Evolutionary conservation across 306 rosid species (phyloP), one percentile per base, ranked within the genome.

Genomic region (Abrus precatorius): DNA sequence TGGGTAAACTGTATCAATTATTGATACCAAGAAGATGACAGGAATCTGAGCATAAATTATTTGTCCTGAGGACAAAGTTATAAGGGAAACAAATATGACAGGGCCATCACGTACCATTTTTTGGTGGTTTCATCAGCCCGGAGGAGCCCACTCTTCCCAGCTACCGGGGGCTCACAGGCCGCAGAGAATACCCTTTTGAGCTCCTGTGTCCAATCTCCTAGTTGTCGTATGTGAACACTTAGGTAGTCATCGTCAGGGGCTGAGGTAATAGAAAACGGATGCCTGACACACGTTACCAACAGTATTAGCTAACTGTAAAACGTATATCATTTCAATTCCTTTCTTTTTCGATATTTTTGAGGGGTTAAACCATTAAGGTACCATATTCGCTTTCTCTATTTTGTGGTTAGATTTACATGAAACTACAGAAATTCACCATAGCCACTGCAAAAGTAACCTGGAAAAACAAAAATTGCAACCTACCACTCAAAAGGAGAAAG

Each of bases 401-500:
- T 41, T 30, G 41, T 3, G 64, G 28, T 14, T 33, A 33, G 32
- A 77, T 28, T 49, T 50, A 5, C 74, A 34, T 50, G 14, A 77
- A 66, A 57, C 47, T 8, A 20, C 1, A 52, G 40, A 67, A 77
- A 40, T 77, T 77, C 43, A 20, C 30, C n/a, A 27, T 13, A 77
- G 40, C 81, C 30, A 12, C 41, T 12, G 30, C 30, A 47, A 54
- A 69, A 61, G 50, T 49, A 13, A 68, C 11, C 34, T 44, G 20
- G 55, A 34, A 65, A 56, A 74, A 74, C n/a, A 47, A 78, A 65
- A 57, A 60, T 50, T 38, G 76, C 69, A 48, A 81, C 65, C 76
- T 82, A 94, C 98, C 98, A 95, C 87, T 95, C 98, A 84, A 92
- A 91, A 8, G 97, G 97, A 81, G 98, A 92, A 81, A 95, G 92